A percentile compares a stretch with the other conserved stretches of the same genome.
phyloP scores from a whole-genome alignment of 2,329 filamentous ascomycete species.

The Ascochyta lentis region DNA sequence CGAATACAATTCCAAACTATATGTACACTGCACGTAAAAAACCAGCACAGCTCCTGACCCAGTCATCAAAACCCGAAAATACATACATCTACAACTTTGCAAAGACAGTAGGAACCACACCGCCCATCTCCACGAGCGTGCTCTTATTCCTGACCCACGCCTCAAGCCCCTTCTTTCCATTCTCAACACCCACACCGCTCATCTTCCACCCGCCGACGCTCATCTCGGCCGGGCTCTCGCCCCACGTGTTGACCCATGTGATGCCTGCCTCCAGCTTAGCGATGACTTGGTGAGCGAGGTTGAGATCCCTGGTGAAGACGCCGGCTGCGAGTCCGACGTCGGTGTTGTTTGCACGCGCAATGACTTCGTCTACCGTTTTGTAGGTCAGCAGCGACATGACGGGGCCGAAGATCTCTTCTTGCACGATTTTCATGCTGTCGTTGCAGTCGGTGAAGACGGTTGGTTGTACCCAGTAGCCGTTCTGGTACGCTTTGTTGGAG shows the following conservation, averaged over 20 bases:
- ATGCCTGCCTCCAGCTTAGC: slow-evolving; percentile 80
- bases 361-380: slow-evolving; percentile 70
- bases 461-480: slow-evolving; percentile 84
- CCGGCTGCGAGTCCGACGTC: slow-evolving; percentile 81
- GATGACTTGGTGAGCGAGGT: slow-evolving; percentile 74
- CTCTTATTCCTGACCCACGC: slow-evolving; percentile 89
- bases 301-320: slow-evolving; percentile 79
- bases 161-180: slow-evolving; percentile 78
- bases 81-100: slow-evolving; percentile 33
- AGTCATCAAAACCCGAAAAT: background rate
- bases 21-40: background rate
- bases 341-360: slow-evolving; percentile 77
- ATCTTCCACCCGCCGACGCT: slow-evolving; percentile 91
- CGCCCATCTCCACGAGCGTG: slow-evolving; percentile 82
- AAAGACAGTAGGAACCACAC: slow-evolving; percentile 74
- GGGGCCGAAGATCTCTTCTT: slow-evolving; percentile 88
- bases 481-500: slow-evolving; percentile 51
- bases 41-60: background rate
- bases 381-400: slow-evolving; percentile 85
- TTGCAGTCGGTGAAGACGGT: slow-evolving; percentile 88
- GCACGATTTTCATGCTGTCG: slow-evolving; percentile 79
- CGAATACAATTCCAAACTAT: background rate
- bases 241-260: slow-evolving; percentile 93
- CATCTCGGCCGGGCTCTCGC: slow-evolving; percentile 92
- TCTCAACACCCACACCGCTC: slow-evolving; percentile 87